Conservation (phyloP, 164 flowering plant genomes). For the Kalanchoe fedtschenkoi region DNA sequence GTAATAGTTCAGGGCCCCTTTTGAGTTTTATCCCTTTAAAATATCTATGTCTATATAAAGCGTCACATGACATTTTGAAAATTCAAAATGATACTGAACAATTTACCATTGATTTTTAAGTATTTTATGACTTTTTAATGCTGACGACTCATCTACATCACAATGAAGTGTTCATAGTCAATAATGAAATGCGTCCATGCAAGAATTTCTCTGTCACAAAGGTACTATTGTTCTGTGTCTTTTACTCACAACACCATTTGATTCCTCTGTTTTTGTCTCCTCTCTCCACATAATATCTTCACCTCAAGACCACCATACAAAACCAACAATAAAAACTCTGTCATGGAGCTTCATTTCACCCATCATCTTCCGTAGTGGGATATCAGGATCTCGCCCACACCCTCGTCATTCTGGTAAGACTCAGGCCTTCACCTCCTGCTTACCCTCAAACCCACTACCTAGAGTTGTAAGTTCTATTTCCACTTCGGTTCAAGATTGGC, state of each 20-base stretch:
- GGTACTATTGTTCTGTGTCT: background rate
- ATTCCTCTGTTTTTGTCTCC: background rate
- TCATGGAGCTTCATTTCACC: background rate
- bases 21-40: too few species aligned
- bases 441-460: background rate
- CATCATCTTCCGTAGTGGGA: background rate
- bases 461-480: background rate
- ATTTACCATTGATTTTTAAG: too few species aligned
- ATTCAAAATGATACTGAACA: too few species aligned
- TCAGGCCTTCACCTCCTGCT: background rate
- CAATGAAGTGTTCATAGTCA: too few species aligned
- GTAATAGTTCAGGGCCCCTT: too few species aligned
- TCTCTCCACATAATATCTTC: background rate
- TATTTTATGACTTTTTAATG: too few species aligned
- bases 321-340: background rate
- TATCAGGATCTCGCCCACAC: background rate
- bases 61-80: too few species aligned
- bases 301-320: background rate
- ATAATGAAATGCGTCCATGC: too few species aligned
- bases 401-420: background rate
- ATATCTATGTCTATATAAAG: too few species aligned
- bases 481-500: background rate
- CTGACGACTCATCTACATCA: too few species aligned
- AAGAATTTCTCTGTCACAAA: background rate
- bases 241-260: background rate